phyloP scores from a whole-genome alignment of 306 rosid species.

The Acacia melanoxylon region DNA sequence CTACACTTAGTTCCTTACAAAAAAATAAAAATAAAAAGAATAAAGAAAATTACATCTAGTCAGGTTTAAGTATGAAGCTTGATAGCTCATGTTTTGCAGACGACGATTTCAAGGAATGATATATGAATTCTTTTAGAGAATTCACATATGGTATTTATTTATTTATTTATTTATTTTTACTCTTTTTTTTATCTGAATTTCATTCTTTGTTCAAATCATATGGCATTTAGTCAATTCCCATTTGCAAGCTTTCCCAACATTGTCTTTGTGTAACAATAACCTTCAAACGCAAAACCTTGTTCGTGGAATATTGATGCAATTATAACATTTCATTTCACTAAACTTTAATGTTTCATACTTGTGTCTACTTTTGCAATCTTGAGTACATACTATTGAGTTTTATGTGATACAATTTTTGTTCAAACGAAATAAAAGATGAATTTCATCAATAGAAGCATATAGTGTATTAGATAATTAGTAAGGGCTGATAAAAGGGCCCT shows the following conservation, averaged over 20 bases:
- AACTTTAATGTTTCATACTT: background rate
- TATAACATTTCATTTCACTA: background rate
- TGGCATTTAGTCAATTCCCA: background rate
- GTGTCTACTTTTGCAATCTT: too few relatives aligned
- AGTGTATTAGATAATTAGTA: background rate
- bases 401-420: too few relatives aligned
- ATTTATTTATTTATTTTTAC: background rate
- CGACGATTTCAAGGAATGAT: background rate
- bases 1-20: slow-evolving; percentile 13
- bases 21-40: background rate
- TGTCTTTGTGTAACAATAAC: background rate
- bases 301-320: background rate
- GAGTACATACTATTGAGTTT: too few relatives aligned
- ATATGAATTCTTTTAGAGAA: background rate
- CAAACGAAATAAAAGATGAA: too few relatives aligned
- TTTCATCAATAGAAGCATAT: too few relatives aligned
- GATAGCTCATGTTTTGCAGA: background rate
- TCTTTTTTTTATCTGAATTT: background rate
- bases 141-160: background rate
- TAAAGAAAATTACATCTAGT: slow-evolving; percentile 15
- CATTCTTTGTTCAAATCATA: background rate
- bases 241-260: background rate
- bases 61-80: slow-evolving; percentile 24
- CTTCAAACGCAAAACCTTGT: background rate
- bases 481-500: background rate